These are phyloP conservation scores for Scheffersomyces stambukii DNA, from an alignment of 1,139 yeast genomes.

Conservation along the genomic window DNA sequence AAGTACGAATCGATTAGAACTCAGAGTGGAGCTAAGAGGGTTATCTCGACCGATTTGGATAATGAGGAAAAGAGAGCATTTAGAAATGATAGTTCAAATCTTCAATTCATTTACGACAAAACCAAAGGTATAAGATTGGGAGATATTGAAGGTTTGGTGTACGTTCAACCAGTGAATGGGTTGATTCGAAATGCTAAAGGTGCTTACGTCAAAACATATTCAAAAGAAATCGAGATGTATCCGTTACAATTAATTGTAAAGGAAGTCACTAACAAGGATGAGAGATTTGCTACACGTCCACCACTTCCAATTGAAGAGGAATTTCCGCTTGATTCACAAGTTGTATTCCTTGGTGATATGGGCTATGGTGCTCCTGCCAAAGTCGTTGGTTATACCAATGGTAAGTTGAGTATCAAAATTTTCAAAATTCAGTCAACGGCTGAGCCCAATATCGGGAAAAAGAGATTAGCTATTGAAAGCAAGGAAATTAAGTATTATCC, in stretches of 20 bases:
- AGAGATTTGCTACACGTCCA: conserved; percentile 65
- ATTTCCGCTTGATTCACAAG: conserved; percentile 69
- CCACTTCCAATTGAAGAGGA: conserved; percentile 80
- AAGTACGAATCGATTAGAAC: conserved; percentile 40
- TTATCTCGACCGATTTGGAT: conserved; percentile 37
- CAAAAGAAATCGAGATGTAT: conserved; percentile 49
- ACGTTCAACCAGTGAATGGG: conserved; percentile 76
- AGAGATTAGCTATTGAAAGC: conserved; percentile 55
- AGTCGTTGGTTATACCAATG: conserved; percentile 58
- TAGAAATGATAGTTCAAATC: conserved; percentile 20
- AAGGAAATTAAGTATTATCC: conserved; percentile 59
- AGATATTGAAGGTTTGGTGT: conserved; percentile 53
- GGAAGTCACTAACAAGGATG: conserved; percentile 67
- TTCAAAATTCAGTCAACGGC: conserved; percentile 46
- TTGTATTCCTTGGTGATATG: conserved; percentile 80
- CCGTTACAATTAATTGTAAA: conserved; percentile 83
- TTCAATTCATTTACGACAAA: conserved; percentile 17
- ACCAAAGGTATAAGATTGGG: conserved; percentile 59
- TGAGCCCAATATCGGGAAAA: conserved; percentile 63
- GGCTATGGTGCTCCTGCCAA: conserved; percentile 86
- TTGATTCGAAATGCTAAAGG: conserved; percentile 67
- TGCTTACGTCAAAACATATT: conserved; percentile 67
- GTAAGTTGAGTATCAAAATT: conserved; percentile 49
- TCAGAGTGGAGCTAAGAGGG: conserved; percentile 25
- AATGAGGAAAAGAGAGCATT: conserved; percentile 40